Percentiles rank a stretch among this genome's conserved stretches.
Conservation (phyloP, 148 eudicot species). For the Fagopyrum tataricum region DNA sequence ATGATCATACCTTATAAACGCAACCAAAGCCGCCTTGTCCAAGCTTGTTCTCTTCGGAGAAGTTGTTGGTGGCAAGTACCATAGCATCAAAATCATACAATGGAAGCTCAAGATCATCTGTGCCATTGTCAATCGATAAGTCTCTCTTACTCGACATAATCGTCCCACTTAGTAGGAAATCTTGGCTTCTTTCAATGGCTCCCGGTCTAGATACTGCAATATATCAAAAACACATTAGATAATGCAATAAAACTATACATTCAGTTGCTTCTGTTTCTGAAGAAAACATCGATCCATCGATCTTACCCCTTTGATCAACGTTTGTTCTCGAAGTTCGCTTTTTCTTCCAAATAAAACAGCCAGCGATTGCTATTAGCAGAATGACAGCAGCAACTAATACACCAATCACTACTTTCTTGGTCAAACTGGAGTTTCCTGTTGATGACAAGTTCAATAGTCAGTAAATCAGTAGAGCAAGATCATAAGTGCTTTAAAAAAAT, state of each 20-base stretch:
- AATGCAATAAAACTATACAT: not conserved
- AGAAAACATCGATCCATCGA: no score
- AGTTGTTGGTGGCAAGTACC: constrained; percentile 13
- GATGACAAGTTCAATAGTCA: not conserved
- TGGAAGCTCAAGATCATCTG: constrained; percentile 43
- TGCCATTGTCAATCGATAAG: constrained; percentile 15
- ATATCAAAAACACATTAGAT: not conserved
- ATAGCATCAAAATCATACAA: constrained; percentile 26
- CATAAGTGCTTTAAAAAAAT: not conserved
- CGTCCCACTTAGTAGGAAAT: constrained; percentile 23
- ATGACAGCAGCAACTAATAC: not conserved
- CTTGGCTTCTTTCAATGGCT: constrained; percentile 34
- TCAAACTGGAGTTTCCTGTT: not conserved
- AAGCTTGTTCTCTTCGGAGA: constrained; percentile 11
- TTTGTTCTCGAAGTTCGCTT: not conserved
- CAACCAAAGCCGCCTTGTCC: constrained; percentile 26
- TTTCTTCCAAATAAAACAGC: constrained; percentile 6
- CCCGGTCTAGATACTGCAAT: constrained; percentile 20
- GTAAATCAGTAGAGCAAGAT: not conserved
- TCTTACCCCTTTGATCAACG: not conserved
- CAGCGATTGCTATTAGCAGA: not conserved
- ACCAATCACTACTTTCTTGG: constrained; percentile 3
- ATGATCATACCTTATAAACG: constrained; percentile 16
- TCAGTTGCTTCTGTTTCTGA: no score
- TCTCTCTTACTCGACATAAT: constrained; percentile 29